Base-by-base conservation (phyloP, 345 rosid species). In the Alliaria petiolata region DNA sequence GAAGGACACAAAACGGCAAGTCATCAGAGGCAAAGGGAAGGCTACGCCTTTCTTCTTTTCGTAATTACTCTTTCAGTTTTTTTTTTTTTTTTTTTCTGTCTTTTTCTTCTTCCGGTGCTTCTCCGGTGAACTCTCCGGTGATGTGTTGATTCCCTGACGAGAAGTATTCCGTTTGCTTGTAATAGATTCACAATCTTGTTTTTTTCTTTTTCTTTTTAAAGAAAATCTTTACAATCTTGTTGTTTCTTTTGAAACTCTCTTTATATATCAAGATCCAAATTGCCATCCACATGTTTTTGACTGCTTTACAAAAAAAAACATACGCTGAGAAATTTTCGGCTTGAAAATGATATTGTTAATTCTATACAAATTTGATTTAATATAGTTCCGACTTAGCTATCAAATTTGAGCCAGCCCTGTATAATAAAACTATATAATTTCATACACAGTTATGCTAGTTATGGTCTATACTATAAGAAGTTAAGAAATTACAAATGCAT, bases 11-110 rank as follows among this genome's bases (percentile, higher is more conserved):
- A n/a, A 76, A 76, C 75, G 79, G 79, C 79, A 76, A 76, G 79
- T 76, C 79, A 76, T 54, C 52, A 76, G 64, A 76, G 79, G 79
- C 79, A 76, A 76, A 76, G 70, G 79, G 79, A 76, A 76, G 79
- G 79, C 70, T 69, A 76, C 70, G 79, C 79, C 75, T 76, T 75
- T 75, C 74, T 76, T 69, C 70, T 69, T 67, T 42, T 67, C 63
- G 55, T 62, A 14, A 28, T 67, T 65, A 38, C 31, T 22, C 28
- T 59, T 19, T 20, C n/a, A n/a, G n/a, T n/a, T n/a, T n/a, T n/a
- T n/a, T n/a, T n/a, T n/a, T 20, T 22, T 39, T 40, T 19, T 14
- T 22, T 7, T 63, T 25, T 46, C 39, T 31, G 39, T 50, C 13
- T n/a, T 3, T 34, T 7, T 59, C 35, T 68, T 60, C 1, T 43